Conservation (phyloP, 208 protist species). For the Leishmania gerbilli region DNA sequence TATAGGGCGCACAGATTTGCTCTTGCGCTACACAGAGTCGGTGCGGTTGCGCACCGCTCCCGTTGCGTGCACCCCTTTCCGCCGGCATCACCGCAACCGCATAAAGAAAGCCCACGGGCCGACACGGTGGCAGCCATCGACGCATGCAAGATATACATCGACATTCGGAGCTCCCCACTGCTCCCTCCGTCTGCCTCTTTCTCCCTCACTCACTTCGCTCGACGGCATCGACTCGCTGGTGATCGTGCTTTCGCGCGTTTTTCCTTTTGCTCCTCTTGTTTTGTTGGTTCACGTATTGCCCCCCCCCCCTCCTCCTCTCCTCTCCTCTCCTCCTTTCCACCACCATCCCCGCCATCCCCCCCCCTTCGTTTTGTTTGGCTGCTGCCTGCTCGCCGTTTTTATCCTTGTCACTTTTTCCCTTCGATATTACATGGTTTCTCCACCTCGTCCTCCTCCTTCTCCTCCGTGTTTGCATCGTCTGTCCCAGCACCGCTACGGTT, state of each 20-base stretch:
- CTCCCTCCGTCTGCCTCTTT: not conserved
- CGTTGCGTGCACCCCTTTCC: not conserved
- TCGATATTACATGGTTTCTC: not conserved
- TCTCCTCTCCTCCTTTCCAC: too few relatives aligned
- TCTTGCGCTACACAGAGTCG: not conserved
- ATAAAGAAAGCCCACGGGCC: not conserved
- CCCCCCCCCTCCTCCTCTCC: not conserved
- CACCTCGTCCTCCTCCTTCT: too few relatives aligned
- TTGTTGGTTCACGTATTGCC: not conserved
- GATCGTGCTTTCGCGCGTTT: not conserved
- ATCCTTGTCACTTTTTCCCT: not conserved
- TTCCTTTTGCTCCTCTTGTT: not conserved
- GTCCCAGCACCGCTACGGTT: not conserved
- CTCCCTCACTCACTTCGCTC: not conserved
- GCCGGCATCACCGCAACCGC: not conserved
- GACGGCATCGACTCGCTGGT: not conserved
- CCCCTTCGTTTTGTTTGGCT: too few relatives aligned
- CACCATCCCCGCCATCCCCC: too few relatives aligned
- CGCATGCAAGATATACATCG: not conserved
- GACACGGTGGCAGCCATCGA: not conserved
- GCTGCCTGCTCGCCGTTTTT: too few relatives aligned
- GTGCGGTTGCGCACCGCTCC: not conserved
- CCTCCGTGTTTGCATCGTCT: not conserved
- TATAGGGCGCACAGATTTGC: not conserved
- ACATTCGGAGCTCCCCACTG: not conserved